A percentile compares a stretch with the other conserved stretches of the same genome.
These are phyloP conservation scores for Neurospora sp. DNA, from an alignment of 495 filamentous ascomycete genomes.

Conservation along the genomic window DNA sequence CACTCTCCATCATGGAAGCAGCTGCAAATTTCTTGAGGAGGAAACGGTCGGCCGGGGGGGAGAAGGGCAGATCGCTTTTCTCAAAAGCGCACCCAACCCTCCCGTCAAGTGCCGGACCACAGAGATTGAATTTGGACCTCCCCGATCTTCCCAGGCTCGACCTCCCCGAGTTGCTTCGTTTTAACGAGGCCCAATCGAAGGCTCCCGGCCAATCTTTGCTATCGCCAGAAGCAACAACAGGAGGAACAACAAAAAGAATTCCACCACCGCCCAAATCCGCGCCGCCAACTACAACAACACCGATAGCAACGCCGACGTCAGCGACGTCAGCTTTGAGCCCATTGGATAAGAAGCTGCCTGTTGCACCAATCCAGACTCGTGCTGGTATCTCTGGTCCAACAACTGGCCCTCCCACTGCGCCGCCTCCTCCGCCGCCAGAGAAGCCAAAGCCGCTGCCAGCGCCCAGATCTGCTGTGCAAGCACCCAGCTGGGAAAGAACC, in stretches of 20 bases:
- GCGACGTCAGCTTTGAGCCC: background rate
- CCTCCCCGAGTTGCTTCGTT: background rate
- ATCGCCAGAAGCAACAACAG: background rate
- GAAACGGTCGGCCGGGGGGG: background rate
- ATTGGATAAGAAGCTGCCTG: background rate
- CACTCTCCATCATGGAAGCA: constrained; percentile 15
- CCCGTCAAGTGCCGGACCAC: constrained; percentile 7
- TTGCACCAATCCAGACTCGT: background rate
- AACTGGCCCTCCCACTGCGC: background rate
- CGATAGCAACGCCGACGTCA: background rate
- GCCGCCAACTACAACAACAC: background rate
- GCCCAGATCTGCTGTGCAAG: background rate
- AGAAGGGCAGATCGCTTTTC: constrained; percentile 24
- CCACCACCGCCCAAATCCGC: background rate
- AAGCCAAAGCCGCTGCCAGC: background rate
- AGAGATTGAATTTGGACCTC: background rate
- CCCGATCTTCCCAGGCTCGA: background rate
- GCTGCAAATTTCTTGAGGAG: background rate
- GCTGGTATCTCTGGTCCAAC: background rate
- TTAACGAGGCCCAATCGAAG: background rate
- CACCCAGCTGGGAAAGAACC: background rate
- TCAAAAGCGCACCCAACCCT: constrained; percentile 27
- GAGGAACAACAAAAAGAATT: background rate
- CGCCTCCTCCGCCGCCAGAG: background rate
- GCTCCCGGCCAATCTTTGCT: background rate